Evolutionary conservation across 768 basidiomycete species (phyloP), one percentile per base, ranked within the genome.

Genomic region (Hypholoma fasciculare): DNA sequence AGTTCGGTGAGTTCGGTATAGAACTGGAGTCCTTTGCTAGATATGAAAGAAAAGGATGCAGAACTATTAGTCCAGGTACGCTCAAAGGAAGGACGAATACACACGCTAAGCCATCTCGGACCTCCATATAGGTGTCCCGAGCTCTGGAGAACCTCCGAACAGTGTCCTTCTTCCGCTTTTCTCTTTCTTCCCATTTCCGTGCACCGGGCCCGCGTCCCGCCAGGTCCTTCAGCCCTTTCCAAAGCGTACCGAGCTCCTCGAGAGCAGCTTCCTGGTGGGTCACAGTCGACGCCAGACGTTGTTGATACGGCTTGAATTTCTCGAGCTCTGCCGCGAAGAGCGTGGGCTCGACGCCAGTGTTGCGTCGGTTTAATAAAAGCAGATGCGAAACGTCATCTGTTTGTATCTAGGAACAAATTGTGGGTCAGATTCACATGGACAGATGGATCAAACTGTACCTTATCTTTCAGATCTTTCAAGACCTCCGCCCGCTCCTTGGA

Each of bases 371-470:
- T 49, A 98, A 83, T 4, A 99, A 82, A 0, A 98, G 83, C 1
- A 97, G 80, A 68, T 96, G 94, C 0, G 96, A 99, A 26, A 98
- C 96, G 63, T 99, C 97, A 73, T 99, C 97, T 26, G 82, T 78
- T 85, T 98, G 97, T 48, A 97, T 83, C 95, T 98, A 64, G 2
- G 48, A 48, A 49, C 14, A 26, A 7, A 5, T 26, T 37, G 9
- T 23, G 9, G 3, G 26, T 3, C 44, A 43, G 47, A 1, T 14
- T 39, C 36, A n/a, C 23, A 36, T 19, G 38, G 23, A 30, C 3
- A 48, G 34, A 58, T 43, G 53, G 53, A 34, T 39, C 23, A 50
- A 14, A 48, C 46, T 56, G 44, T 54, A 94, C 96, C 85, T 96
- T 97, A 44, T 98, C 96, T 71, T 98, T 99, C 49, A 99, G 77